A percentile compares a stretch with the other conserved stretches of the same genome.
Conservation (phyloP, 805 yeast species). For the Metschnikowia cubensis region DNA sequence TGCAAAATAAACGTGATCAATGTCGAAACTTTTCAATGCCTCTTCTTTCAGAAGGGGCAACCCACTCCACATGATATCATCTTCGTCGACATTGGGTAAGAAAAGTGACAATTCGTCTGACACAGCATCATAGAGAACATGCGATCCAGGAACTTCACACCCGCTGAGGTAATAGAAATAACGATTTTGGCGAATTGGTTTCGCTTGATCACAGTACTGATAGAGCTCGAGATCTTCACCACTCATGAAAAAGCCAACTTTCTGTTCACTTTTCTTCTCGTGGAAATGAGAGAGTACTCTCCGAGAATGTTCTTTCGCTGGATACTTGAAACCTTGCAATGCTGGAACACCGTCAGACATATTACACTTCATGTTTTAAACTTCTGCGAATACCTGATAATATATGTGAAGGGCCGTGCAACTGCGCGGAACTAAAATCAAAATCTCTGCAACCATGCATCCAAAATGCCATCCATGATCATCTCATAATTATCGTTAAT, state of each 20-base stretch:
- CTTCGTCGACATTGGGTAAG: slow-evolving; percentile 78
- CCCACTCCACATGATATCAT: slow-evolving; percentile 97
- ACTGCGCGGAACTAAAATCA: not conserved
- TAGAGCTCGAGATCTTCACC: slow-evolving; percentile 57
- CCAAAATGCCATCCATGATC: not conserved
- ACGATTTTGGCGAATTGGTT: slow-evolving; percentile 82
- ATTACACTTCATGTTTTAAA: not conserved
- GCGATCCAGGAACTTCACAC: slow-evolving; percentile 73
- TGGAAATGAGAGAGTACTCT: slow-evolving; percentile 44
- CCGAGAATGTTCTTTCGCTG: slow-evolving; percentile 74
- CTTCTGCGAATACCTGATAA: not conserved
- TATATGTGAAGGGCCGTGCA: not conserved
- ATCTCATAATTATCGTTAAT: not conserved
- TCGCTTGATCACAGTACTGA: slow-evolving; percentile 75
- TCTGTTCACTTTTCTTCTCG: slow-evolving; percentile 20
- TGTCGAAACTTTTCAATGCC: slow-evolving; percentile 66
- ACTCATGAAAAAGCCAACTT: slow-evolving; percentile 47
- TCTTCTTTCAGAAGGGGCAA: slow-evolving; percentile 66
- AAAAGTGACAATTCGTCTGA: slow-evolving; percentile 63
- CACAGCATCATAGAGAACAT: slow-evolving; percentile 53
- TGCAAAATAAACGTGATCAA: slow-evolving; percentile 72
- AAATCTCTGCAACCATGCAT: not conserved
- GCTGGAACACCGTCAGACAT: slow-evolving; percentile 4
- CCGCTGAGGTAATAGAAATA: slow-evolving; percentile 88
- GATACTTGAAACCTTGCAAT: slow-evolving; percentile 50